phyloP scores from a whole-genome alignment of 148 eudicot genomes.

The Fagopyrum homotropicum region DNA sequence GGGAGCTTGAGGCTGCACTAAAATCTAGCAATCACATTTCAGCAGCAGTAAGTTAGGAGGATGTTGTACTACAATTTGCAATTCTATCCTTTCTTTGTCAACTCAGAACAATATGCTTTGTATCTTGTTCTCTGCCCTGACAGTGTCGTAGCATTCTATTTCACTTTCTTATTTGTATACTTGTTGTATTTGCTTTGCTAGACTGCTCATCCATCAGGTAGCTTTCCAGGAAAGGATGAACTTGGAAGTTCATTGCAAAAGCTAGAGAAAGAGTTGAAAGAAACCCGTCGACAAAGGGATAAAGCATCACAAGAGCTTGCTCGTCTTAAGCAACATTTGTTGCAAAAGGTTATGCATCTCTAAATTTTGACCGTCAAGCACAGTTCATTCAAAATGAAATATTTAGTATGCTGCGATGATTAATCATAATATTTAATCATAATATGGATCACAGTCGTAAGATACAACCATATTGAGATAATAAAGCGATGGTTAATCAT shows the following conservation, averaged over 20 bases:
- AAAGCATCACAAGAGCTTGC: slow-evolving; percentile 75
- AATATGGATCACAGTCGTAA: neutral
- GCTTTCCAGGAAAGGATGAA: slow-evolving; percentile 55
- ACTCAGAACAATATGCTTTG: too few species aligned
- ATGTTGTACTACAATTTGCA: slow-evolving; percentile 19
- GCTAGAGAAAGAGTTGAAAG: slow-evolving; percentile 70
- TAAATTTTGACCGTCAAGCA: neutral
- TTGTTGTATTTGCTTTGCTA: slow-evolving; percentile 18
- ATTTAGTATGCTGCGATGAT: neutral
- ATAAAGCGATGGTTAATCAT: too few species aligned
- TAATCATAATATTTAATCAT: neutral
- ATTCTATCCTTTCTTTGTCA: neutral
- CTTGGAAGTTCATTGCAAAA: slow-evolving; percentile 55
- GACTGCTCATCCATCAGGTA: slow-evolving; percentile 26
- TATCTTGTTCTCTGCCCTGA: neutral
- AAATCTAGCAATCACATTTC: slow-evolving; percentile 25
- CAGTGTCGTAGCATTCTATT: neutral
- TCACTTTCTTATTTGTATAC: neutral
- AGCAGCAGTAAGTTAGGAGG: slow-evolving; percentile 19
- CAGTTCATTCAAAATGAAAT: neutral
- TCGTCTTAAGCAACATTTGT: slow-evolving; percentile 93
- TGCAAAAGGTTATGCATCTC: slow-evolving; percentile 61
- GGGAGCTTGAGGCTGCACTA: slow-evolving; percentile 39
- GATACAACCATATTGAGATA: neutral
- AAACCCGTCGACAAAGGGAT: slow-evolving; percentile 57